Base-by-base conservation (phyloP, 306 rosid species). In the Rosa multiflora region DNA sequence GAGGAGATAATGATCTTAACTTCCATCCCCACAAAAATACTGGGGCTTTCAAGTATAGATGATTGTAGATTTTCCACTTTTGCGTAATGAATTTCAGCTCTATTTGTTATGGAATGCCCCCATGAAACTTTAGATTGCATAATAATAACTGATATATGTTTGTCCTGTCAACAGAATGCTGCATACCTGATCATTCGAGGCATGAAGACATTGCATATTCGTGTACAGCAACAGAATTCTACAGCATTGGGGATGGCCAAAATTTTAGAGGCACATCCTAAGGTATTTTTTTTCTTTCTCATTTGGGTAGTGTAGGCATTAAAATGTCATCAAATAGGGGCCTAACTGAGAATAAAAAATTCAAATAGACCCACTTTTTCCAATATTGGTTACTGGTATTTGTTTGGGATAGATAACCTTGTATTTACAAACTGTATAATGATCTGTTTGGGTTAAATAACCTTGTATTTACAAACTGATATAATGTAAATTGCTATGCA, bases 231-330 rank as follows among this genome's bases (percentile, higher is more conserved):
- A 84, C 99, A 95, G 83, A 95, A 92, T 83, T 87, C 95, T 40
- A 89, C 97, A 13, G 98, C 79, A 66, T 21, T 68, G 73, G 82
- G 94, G 98, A 95, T 95, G 94, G 93, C 98, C 88, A 23, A 86
- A 77, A 23, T 92, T 87, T 92, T 95, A 90, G 99, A 95, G 93
- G 97, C 89, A 79, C 99, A 95, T 95, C 98, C 99, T 76, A 92
- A 92, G 98, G 99, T 92, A 69, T 11, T 12, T 35, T 21, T 10
- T 56, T 23, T n/a, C 18, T 56, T 11, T 12, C 6, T 26, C 37
- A 18, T 20, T 2, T 35, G 11, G 10, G 48, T 10, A 4, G 12
- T 6, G n/a, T 14, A 4, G 61, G 61, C 56, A 48, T 47, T 63
- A 13, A 74, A 23, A 8, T 53, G 20, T 44, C 23, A 40, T 58